These are phyloP conservation scores for Zarea fungicola DNA, from an alignment of 2,329 filamentous ascomycete genomes.

Conservation along the genomic window DNA sequence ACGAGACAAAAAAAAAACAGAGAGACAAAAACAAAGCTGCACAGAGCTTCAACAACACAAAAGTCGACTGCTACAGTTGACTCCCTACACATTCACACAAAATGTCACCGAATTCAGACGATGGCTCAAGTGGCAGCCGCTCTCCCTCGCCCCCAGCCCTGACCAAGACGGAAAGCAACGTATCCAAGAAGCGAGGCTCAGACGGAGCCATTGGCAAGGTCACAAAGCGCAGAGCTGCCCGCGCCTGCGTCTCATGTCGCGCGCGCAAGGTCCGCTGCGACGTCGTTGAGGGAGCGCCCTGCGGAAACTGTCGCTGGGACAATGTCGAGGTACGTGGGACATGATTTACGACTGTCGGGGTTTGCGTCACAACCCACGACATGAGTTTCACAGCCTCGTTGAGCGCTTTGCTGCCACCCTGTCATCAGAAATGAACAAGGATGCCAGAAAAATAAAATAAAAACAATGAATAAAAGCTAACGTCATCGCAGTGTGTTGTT, in stretches of 20 bases:
- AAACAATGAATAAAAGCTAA: conserved; percentile 1
- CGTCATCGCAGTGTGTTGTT: conserved; percentile 52
- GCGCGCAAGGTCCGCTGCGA: conserved; percentile 90
- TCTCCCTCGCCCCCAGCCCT: conserved; percentile 25
- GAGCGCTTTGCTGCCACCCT: no score
- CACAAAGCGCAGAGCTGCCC: conserved; percentile 79
- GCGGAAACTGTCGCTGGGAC: conserved; percentile 80
- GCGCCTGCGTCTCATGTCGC: conserved; percentile 84
- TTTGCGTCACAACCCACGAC: no score
- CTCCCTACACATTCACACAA: neutral
- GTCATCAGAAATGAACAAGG: no score
- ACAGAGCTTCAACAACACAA: no score
- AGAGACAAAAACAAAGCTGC: no score
- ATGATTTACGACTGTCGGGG: no score
- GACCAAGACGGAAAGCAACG: conserved; percentile 21
- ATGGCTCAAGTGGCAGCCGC: conserved; percentile 22
- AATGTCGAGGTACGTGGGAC: conserved; percentile 53
- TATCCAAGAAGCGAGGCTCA: conserved; percentile 28
- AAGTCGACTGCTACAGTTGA: no score
- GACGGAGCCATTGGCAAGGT: conserved; percentile 38
- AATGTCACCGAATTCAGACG: conserved; percentile 11
- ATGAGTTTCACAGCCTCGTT: no score
- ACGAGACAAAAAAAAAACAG: no score
- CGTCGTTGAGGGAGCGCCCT: conserved; percentile 82
- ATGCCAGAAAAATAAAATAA: neutral